Evolutionary conservation across 2,329 filamentous ascomycete genomes (phyloP).

Genomic region (Sporothrix curviconia): DNA sequence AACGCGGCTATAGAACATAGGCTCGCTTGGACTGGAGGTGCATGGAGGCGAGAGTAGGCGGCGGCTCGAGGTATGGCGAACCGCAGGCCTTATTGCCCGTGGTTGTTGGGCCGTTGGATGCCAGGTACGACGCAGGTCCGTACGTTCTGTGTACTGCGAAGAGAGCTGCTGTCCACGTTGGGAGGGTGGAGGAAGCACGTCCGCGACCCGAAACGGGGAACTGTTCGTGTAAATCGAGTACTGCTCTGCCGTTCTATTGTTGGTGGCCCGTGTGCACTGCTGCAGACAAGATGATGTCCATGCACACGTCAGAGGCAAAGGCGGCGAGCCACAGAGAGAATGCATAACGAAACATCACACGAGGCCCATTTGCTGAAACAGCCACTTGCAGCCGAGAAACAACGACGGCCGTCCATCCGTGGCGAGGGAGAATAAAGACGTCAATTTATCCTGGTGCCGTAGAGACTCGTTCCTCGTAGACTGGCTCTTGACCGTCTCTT

Average conservation of each 20-base stretch:
- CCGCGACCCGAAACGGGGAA: not conserved
- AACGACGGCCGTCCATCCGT: too few relatives aligned
- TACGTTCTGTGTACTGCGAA: not conserved
- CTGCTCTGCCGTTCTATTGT: too few relatives aligned
- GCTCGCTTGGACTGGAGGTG: not conserved
- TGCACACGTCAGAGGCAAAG: too few relatives aligned
- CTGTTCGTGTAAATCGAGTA: not conserved
- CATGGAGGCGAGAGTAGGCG: not conserved
- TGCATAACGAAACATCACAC: not conserved
- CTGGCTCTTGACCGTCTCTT: not conserved
- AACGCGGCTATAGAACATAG: not conserved
- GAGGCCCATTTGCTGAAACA: constrained; percentile 2
- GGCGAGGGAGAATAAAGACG: too few relatives aligned
- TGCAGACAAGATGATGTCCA: too few relatives aligned
- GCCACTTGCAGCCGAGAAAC: not conserved
- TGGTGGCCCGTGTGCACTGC: too few relatives aligned
- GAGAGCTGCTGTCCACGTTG: not conserved
- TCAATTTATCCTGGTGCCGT: too few relatives aligned
- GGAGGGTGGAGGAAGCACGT: not conserved
- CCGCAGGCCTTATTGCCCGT: too few relatives aligned
- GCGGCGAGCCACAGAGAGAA: too few relatives aligned
- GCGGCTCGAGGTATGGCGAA: too few relatives aligned
- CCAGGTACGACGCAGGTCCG: not conserved
- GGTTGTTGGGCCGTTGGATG: too few relatives aligned
- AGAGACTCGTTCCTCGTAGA: not conserved